Evolutionary conservation across 208 protist genomes (phyloP).

Genomic region (Trypanosoma rangeli): DNA sequence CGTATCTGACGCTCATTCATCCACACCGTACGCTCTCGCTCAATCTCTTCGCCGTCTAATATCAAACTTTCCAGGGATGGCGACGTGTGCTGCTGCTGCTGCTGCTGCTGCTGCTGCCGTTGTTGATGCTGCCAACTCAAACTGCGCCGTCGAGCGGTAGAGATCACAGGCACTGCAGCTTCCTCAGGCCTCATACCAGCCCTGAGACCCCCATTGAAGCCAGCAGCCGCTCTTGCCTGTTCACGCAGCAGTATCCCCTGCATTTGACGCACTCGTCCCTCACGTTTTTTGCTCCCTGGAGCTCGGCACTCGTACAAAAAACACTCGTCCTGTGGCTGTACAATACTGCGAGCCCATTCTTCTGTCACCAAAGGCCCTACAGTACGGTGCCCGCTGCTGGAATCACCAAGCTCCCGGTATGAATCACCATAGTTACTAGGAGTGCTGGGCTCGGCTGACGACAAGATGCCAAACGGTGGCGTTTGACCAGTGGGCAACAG

Average conservation of each 20-base stretch:
- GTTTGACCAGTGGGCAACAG: not conserved
- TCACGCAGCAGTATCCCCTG: slow-evolving; percentile 18
- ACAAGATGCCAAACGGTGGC: not conserved
- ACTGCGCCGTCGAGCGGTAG: slow-evolving; percentile 7
- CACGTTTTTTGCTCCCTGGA: slow-evolving; percentile 15
- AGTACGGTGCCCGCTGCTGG: not conserved
- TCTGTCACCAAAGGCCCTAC: slow-evolving; percentile 64
- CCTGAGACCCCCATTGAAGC: not conserved
- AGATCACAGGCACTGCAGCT: not conserved
- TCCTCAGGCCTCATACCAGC: not conserved
- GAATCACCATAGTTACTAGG: not conserved
- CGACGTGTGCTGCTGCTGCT: not conserved
- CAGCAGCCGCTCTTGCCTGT: not conserved
- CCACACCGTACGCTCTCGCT: slow-evolving; percentile 6
- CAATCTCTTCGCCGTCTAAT: not conserved
- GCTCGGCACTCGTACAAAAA: slow-evolving; percentile 48
- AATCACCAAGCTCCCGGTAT: not conserved
- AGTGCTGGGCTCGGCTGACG: not conserved
- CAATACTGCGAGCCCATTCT: slow-evolving; percentile 72
- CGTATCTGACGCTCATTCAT: slow-evolving; percentile 26
- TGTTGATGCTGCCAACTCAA: not conserved
- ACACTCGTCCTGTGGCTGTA: slow-evolving; percentile 74
- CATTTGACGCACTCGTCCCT: slow-evolving; percentile 12
- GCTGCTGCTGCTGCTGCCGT: slow-evolving; percentile 4
- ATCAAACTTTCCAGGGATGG: not conserved